phyloP scores from a whole-genome alignment of 1,284 basidiomycete genomes.

The Ceratobasidium sp. region DNA sequence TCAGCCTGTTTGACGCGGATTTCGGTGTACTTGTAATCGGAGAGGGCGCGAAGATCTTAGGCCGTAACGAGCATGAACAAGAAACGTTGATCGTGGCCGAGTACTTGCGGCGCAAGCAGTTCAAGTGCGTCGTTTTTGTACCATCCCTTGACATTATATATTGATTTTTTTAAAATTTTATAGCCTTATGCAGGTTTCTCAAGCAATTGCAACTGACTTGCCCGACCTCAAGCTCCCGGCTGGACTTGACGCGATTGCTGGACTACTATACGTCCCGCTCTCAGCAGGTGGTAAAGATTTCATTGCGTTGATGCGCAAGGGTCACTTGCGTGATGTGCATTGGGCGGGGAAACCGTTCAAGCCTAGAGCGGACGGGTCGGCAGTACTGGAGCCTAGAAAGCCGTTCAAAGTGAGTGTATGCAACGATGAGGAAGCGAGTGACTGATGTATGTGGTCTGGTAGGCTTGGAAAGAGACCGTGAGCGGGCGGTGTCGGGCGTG shows the following conservation, averaged over 20 bases:
- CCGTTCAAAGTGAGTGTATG: constrained; percentile 77
- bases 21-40: constrained; percentile 88
- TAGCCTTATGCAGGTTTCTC: constrained; percentile 76
- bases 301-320: constrained; percentile 84
- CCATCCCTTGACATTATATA: too few relatives aligned
- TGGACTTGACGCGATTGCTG: constrained; percentile 81
- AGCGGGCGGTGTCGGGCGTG: constrained; percentile 79
- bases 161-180: too few relatives aligned
- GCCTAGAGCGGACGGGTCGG: constrained; percentile 54
- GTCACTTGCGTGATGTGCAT: constrained; percentile 77
- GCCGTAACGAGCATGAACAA: constrained; percentile 83
- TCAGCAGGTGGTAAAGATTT: constrained; percentile 81
- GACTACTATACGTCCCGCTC: constrained; percentile 82
- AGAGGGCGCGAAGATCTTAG: constrained; percentile 87
- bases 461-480: constrained; percentile 82
- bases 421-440: too few relatives aligned
- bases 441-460: too few relatives aligned
- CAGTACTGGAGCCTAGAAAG: constrained; percentile 76
- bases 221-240: constrained; percentile 79
- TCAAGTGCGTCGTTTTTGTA: too few relatives aligned
- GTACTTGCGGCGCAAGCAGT: constrained; percentile 84
- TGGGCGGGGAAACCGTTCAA: constrained; percentile 87
- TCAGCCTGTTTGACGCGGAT: constrained; percentile 87
- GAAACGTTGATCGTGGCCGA: constrained; percentile 88
- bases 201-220: constrained; percentile 78